Percentiles rank a stretch among this genome's conserved stretches.
Conservation (phyloP, 2,329 filamentous ascomycete genomes). For the Apiospora arundinis region DNA sequence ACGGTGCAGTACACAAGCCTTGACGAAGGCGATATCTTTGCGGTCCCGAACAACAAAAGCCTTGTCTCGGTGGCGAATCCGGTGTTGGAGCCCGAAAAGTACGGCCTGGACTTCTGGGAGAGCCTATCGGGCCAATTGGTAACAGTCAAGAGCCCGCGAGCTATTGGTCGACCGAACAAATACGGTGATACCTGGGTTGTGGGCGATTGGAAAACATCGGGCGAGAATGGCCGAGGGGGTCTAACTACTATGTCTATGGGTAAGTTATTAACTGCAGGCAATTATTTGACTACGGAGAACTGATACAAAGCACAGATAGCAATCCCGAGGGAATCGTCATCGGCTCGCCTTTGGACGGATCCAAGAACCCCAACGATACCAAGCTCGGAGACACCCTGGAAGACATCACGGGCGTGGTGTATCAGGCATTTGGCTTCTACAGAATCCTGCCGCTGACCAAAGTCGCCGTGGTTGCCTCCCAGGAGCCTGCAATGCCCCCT, state of each 20-base stretch:
- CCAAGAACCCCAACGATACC: slow-evolving; percentile 61
- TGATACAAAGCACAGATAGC: slow-evolving; percentile 52
- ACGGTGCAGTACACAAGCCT: slow-evolving; percentile 66
- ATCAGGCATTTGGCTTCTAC: slow-evolving; percentile 72
- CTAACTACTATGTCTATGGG: slow-evolving; percentile 66
- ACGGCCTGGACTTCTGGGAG: slow-evolving; percentile 79
- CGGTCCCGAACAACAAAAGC: slow-evolving; percentile 66
- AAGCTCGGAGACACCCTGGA: slow-evolving; percentile 70
- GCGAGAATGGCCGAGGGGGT: slow-evolving; percentile 67
- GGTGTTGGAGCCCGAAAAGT: slow-evolving; percentile 62
- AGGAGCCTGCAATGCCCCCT: slow-evolving; percentile 52
- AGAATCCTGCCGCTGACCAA: slow-evolving; percentile 68
- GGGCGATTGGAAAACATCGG: slow-evolving; percentile 68
- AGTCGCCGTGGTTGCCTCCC: slow-evolving; percentile 53
- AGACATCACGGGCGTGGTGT: slow-evolving; percentile 73
- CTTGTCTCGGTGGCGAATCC: slow-evolving; percentile 67
- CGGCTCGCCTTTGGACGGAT: slow-evolving; percentile 69
- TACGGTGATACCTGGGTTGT: slow-evolving; percentile 74
- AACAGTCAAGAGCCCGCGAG: slow-evolving; percentile 62
- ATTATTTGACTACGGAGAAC: slow-evolving; percentile 7
- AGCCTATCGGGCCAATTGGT: slow-evolving; percentile 71
- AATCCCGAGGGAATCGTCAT: slow-evolving; percentile 75
- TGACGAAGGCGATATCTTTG: slow-evolving; percentile 70
- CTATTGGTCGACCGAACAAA: slow-evolving; percentile 65
- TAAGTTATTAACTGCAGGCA: slow-evolving; percentile 33